Base-by-base conservation (phyloP, 495 filamentous ascomycete genomes). In the Penicillium silybi region DNA sequence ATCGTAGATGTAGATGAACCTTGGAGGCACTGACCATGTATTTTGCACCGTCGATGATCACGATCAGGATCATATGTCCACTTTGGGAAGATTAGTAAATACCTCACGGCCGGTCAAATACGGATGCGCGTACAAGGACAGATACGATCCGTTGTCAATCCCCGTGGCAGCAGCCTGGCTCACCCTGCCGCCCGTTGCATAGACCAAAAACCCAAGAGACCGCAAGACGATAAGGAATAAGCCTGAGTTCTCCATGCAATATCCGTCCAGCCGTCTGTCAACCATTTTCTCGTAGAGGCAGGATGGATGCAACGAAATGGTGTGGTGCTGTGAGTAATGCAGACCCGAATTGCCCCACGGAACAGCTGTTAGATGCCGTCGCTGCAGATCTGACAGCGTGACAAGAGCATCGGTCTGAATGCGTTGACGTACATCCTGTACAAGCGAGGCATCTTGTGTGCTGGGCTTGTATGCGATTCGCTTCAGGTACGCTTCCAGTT, bases 221-320 rank as follows among this genome's bases (percentile, higher is more conserved):
- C 80, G 72, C 35, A 92, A 66, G 4, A 91, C 72, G 16, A 68
- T 69, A 27, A 76, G 80, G 27, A 90, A 84, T 32, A 90, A 68
- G 10, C 72, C 69, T 48, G 85, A 89, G 46, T 77, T 80, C 59
- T 92, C 88, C 85, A 91, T 88, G 67, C 87, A 91, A 54, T 90
- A 89, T 0, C 88, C 87, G 26, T 88, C 88, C 18, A 83, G 65
- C n/a, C 79, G 77, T 42, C 78, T 73, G 23, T 64, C 63, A 7
- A 89, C 80, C 32, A 90, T 78, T 69, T 90, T 90, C 20, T 76
- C 57, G 56, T 79, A 90, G 4, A 90, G 61, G 20, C 75, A 68
- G 20, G 83, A 65, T 2, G 81, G 80, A 46, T 84, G 70, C 6
- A 88, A 66, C 2, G 77, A 79, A 23, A 89, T 73, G 10, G 69